Base-by-base conservation (phyloP, 1,284 basidiomycete genomes). In the Pseudozyma thailandica region DNA sequence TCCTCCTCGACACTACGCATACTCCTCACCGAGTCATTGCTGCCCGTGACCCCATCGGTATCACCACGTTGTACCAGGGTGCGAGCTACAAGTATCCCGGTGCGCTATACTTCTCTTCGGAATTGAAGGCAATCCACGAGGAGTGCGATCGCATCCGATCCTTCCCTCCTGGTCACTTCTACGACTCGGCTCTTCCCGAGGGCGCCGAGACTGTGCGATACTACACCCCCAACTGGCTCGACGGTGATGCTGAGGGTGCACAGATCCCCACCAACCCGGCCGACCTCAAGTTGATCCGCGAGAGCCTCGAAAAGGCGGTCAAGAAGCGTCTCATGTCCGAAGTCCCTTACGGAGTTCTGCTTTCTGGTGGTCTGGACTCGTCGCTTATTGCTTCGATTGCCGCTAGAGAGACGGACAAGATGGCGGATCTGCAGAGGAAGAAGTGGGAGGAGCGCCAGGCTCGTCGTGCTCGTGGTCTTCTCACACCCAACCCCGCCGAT, bases 11-110 rank as follows among this genome's bases (percentile, higher is more conserved):
- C 85, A 93, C 94, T 80, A 91, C 92, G 12, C 90, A 92, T 59
- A 87, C 90, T 1, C 95, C 96, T 7, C 88, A 93, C 37, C 89
- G 94, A 60, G 87, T 98, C 65, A 92, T 98, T 78, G 95, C 95
- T 54, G 94, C 94, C 21, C 90, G 96, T 53, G 96, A 99, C 84
- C 94, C 96, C 25, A 92, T 99, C 82, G 96, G 96, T 37, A 94
- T 98, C 84, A 98, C 96, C 43, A 98, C 96, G 12, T 87, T 99
- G 20, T 99, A 98, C 86, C 93, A 97, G 85, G 96, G 96, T 54
- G 92, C 91, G 89, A 90, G 87, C 84, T 94, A 92, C 18, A 88
- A 89, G 66, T 87, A 88, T 46, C 95, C 95, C 13, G 92, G 91
- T 46, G 90, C 89, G 31, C 88, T 92, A 58, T 98, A 90, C 86